phyloP scores from a whole-genome alignment of 1,284 basidiomycete genomes.

The Boletus semigastroideus region DNA sequence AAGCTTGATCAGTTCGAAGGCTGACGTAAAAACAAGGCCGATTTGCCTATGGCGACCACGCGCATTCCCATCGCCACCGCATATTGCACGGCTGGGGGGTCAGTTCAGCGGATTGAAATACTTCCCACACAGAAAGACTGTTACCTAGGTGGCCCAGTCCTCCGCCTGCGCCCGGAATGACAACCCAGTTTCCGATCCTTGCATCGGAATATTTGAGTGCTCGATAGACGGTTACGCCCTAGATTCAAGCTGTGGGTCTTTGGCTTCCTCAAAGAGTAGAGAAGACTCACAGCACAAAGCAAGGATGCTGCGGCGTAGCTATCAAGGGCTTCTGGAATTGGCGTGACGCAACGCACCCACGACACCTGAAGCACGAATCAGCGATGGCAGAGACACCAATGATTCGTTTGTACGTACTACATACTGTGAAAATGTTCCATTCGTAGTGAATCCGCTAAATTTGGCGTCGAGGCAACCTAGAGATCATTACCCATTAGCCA shows the following conservation, averaged over 20 bases:
- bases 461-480: conserved; percentile 62
- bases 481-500: background rate
- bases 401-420: conserved; percentile 42
- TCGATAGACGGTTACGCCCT: conserved; percentile 82
- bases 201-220: conserved; percentile 76
- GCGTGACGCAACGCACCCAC: conserved; percentile 69
- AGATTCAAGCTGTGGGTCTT: background rate
- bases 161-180: conserved; percentile 77
- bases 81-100: conserved; percentile 66
- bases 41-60: conserved; percentile 72
- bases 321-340: conserved; percentile 67
- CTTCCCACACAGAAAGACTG: background rate
- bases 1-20: background rate
- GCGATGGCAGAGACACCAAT: background rate
- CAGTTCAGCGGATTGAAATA: background rate
- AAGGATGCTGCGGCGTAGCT: conserved; percentile 78
- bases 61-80: conserved; percentile 74
- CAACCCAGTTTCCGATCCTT: conserved; percentile 79
- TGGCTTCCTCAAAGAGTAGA: background rate
- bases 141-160: conserved; percentile 68
- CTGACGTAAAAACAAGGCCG: too few species aligned
- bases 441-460: conserved; percentile 71
- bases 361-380: conserved; percentile 43
- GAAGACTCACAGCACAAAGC: conserved; percentile 66
- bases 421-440: conserved; percentile 86